These are phyloP conservation scores for Arthrobotrys sinensis DNA, from an alignment of 2,329 filamentous ascomycete species.

Conservation along the genomic window DNA sequence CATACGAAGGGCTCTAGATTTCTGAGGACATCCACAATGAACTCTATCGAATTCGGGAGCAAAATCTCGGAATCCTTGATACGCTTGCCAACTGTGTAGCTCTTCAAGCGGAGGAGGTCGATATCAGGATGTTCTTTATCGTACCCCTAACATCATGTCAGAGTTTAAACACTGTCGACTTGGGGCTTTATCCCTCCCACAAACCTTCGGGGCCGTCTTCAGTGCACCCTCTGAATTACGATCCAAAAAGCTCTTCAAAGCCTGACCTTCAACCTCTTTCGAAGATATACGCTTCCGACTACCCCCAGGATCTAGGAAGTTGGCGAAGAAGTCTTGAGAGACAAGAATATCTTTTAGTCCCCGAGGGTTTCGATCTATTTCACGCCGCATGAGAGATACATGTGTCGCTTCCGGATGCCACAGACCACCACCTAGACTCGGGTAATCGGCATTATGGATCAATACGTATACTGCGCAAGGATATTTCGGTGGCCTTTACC, in stretches of 20 bases:
- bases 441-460: slow-evolving; percentile 35
- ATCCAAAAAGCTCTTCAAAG: slow-evolving; percentile 78
- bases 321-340: slow-evolving; percentile 74
- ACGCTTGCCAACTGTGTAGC: slow-evolving; percentile 80
- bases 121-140: slow-evolving; percentile 82
- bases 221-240: slow-evolving; percentile 82
- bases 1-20: slow-evolving; percentile 86
- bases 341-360: slow-evolving; percentile 79
- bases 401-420: slow-evolving; percentile 82
- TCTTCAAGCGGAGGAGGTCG: slow-evolving; percentile 82
- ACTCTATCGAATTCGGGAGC: slow-evolving; percentile 75
- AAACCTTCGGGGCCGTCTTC: slow-evolving; percentile 87
- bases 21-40: slow-evolving; percentile 76
- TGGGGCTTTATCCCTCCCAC: slow-evolving; percentile 63
- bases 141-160: slow-evolving; percentile 75
- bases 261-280: slow-evolving; percentile 73
- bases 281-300: slow-evolving; percentile 67
- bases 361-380: slow-evolving; percentile 81
- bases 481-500: slow-evolving; percentile 71
- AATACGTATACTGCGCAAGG: slow-evolving; percentile 7
- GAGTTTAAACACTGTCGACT: not conserved
- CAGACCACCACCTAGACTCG: slow-evolving; percentile 77
- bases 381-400: slow-evolving; percentile 78
- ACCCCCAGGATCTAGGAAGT: slow-evolving; percentile 72
- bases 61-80: slow-evolving; percentile 78